Base-by-base conservation (phyloP, 176 grass and related monocot genomes). In the Aegilops sharonensis region DNA sequence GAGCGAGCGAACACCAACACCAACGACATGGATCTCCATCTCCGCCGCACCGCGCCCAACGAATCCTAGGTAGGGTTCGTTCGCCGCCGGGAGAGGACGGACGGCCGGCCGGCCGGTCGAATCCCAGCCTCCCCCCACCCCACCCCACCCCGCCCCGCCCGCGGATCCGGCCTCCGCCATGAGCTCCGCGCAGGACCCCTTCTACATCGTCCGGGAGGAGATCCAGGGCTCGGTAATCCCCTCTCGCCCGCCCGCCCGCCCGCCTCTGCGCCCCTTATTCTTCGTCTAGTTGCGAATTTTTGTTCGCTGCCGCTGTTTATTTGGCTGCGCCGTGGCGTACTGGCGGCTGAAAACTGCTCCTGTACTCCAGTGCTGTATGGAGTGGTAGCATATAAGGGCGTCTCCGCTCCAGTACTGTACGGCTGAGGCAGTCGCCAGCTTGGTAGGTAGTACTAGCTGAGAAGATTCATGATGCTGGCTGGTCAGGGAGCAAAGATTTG, bases 151-250 rank as follows among this genome's bases (percentile, higher is more conserved):
- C 11, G 14, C 64, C 36, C 39, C 40, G 0, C 6, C 80, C 31
- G 10, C 11, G 48, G 36, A 78, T 52, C 6, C 4, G 9, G 9
- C 50, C 1, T 54, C 50, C 50, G 8, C 9, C 57, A 90, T 90
- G 89, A 87, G 89, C 81, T 88, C 89, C 23, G 77, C 89, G 37
- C 89, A 91, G 6, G 89, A 91, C 74, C 89, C 89, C 1, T 91
- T 91, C 89, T 91, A 88, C 89, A 84, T 91, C 85, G 89, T 88
- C 63, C 89, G 89, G 21, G 89, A 88, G 85, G 89, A 91, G 85
- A 91, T 91, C 85, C 89, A 91, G 36, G 85, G 79, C 70, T 70
- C 89, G 89, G 89, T 91, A 88, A 87, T 68, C 18, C 21, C 3
- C 6, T 39, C 78, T 34, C 8, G 32, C 39, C 39, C 36, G 1